Evolutionary conservation across 306 rosid species (phyloP).

Genomic region (Cotoneaster glaucophyllus): DNA sequence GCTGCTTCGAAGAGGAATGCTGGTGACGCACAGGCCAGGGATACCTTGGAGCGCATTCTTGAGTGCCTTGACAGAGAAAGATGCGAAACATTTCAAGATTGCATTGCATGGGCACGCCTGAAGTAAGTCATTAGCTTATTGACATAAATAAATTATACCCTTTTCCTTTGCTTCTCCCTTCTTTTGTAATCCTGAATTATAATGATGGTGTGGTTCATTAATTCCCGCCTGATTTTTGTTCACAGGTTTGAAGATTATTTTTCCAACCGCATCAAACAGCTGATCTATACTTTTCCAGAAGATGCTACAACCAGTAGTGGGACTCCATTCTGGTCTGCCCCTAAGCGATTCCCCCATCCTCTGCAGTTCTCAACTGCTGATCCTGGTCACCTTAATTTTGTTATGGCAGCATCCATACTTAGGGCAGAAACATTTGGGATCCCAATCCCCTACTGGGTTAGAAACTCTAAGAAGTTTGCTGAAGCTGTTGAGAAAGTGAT

Average conservation of each 20-base stretch:
- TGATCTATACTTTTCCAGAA: conserved; percentile 87
- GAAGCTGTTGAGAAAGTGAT: conserved; percentile 68
- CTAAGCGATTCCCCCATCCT: conserved; percentile 88
- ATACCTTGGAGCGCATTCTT: conserved; percentile 83
- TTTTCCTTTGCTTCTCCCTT: background rate
- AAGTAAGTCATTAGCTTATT: conserved; percentile 40
- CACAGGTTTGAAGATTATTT: conserved; percentile 95
- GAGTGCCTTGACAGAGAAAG: conserved; percentile 86
- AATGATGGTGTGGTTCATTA: background rate
- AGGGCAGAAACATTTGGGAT: conserved; percentile 93
- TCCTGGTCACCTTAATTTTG: conserved; percentile 63
- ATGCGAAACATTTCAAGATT: conserved; percentile 78
- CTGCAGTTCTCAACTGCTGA: conserved; percentile 74
- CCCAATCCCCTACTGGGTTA: conserved; percentile 79
- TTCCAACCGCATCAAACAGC: conserved; percentile 80
- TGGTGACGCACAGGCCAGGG: conserved; percentile 99
- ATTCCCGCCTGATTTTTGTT: conserved; percentile 7
- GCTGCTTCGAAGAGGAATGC: conserved; percentile 56
- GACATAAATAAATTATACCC: background rate
- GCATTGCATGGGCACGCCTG: conserved; percentile 84
- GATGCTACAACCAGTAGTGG: conserved; percentile 94
- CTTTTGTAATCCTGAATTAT: background rate
- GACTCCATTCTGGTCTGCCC: conserved; percentile 97
- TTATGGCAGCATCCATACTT: conserved; percentile 71
- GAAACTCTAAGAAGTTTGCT: conserved; percentile 57